Percentiles rank a stretch among this genome's conserved stretches.
phyloP scores from a whole-genome alignment of 345 rosid genomes.

The Citrus trifoliata region DNA sequence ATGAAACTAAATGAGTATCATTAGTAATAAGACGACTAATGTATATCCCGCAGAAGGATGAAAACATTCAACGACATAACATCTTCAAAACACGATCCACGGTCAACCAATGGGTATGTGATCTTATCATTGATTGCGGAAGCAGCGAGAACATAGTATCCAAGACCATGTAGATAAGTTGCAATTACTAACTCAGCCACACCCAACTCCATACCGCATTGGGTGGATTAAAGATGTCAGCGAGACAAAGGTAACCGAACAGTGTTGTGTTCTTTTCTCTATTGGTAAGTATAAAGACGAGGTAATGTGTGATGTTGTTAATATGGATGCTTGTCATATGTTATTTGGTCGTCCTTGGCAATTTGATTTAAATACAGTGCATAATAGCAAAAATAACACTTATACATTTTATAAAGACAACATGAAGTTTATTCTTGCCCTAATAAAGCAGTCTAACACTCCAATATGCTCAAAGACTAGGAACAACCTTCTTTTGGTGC shows the following conservation, averaged over 20 bases:
- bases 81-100: neutral
- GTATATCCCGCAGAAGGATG: fast-evolving
- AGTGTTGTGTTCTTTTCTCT: neutral
- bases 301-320: neutral
- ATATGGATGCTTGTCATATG: neutral
- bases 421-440: neutral
- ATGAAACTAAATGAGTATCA: neutral
- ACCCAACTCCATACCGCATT: neutral
- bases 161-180: neutral
- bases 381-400: neutral
- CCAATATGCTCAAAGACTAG: neutral
- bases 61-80: neutral
- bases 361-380: neutral
- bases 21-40: neutral
- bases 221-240: neutral
- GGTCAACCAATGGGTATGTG: neutral
- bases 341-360: neutral
- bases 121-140: neutral
- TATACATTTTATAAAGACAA: neutral
- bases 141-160: neutral
- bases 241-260: neutral
- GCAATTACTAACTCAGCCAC: neutral
- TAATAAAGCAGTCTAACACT: neutral
- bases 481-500: neutral
- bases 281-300: neutral